Evolutionary conservation across 2,329 filamentous ascomycete genomes (phyloP).

Genomic region (Aureobasidium musti): DNA sequence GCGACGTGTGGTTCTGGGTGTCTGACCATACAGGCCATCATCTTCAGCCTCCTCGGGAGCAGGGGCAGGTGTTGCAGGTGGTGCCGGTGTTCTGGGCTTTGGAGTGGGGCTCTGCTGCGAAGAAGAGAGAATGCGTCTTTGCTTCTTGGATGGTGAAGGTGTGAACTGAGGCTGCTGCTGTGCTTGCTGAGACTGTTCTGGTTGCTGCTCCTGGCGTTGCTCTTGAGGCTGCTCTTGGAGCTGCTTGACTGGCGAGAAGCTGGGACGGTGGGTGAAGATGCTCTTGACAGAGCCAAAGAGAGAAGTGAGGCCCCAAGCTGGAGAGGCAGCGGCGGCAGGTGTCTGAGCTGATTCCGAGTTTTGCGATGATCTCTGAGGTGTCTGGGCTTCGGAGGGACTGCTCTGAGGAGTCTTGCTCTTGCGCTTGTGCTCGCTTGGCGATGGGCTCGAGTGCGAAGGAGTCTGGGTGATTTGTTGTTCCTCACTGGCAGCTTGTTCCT

Average conservation of each 20-base stretch:
- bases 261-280: constrained; percentile 21
- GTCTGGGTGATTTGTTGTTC: constrained; percentile 6
- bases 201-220: not conserved
- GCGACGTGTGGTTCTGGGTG: constrained; percentile 8
- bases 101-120: constrained; percentile 9
- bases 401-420: constrained; percentile 7
- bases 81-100: constrained; percentile 12
- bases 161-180: not conserved
- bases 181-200: not conserved
- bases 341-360: constrained; percentile 8
- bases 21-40: not conserved
- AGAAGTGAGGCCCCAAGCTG: constrained; percentile 24
- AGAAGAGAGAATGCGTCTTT: not conserved
- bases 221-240: not conserved
- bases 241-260: constrained; percentile 13
- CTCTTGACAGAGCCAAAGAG: constrained; percentile 25
- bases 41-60: not conserved
- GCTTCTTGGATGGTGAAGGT: not conserved
- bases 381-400: constrained; percentile 3
- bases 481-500: not conserved
- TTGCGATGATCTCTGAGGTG: constrained; percentile 11
- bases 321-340: constrained; percentile 15
- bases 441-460: not conserved
- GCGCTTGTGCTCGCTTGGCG: not conserved
- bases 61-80: constrained; percentile 4